Evolutionary conservation across 2,329 filamentous ascomycete genomes (phyloP), one percentile per base, ranked within the genome.

Genomic region (Penicillium decumbens): DNA sequence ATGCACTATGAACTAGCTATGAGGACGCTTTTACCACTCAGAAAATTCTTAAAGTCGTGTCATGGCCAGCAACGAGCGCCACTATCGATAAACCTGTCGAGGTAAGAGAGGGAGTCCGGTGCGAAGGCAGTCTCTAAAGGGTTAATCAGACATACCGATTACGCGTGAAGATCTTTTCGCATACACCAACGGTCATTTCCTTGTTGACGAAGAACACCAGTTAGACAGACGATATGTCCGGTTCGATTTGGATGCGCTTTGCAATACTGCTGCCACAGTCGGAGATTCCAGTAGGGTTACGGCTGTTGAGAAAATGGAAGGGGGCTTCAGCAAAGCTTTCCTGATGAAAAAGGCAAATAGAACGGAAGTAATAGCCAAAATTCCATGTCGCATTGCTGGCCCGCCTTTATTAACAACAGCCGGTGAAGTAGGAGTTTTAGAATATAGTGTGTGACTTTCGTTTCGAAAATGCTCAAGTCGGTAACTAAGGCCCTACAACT

Each of bases 291-390:
- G 53, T 40, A 56, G 32, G 1, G 49, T 66, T 6, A 47, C 15
- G 40, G 44, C 43, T 15, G 54, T 62, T 25, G 47, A 55, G 8
- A 65, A 65, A 45, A 49, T 65, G 50, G 64, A 70, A 47, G 64
- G 66, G 18, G 59, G 59, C 2, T 68, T 68, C 43, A 66, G 57
- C 51, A 70, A 67, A 45, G 66, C 61, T 37, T 51, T 69, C 12
- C 30, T 65, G 3, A 56, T 70, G 50, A 60, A 13, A 43, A 67
- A 52, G 38, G 52, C 50, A 15, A 54, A 69, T 51, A 61, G 62
- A 24, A 55, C 28, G 2, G 62, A 68, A 41, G 46, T 67, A 1
- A 58, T 71, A 44, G 67, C 64, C 2, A 68, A 68, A 20, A 58
- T 69, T 29, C 65, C 65, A 0, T 68, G 57, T 49, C 61, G 37